Evolutionary conservation across 1,284 basidiomycete genomes (phyloP), one percentile per base, ranked within the genome.

Genomic region (Irpex sp.): DNA sequence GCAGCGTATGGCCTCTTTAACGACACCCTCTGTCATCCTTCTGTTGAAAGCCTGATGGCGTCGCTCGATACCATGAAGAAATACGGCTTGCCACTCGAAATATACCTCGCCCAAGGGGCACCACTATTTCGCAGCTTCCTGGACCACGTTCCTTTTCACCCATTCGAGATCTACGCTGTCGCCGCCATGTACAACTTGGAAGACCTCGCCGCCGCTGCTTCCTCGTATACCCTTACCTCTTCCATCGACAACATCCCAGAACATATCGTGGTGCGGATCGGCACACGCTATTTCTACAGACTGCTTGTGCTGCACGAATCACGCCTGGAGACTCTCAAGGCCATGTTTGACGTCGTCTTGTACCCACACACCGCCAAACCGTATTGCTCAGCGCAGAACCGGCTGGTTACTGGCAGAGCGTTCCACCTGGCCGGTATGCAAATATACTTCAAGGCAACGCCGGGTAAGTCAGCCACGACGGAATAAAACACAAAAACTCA

Each of bases 251-350:
- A 67, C 40, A 66, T 79, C 17, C 73, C 74, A 3, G 77, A 78
- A 66, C 73, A 74, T 17, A 57, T 70, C 11, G 75, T 74, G 2
- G 51, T 60, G 5, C 67, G 68, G 7, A 78, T 79, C 65, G 76
- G 77, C 4, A 69, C 76, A 1, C 31, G 70, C 9, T 75, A 74
- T 66, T 68, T 81, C 47, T 77, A 76, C 61, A 71, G 75, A n/a
- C 68, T 79, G 6, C 75, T 77, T 67, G 77, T 76, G 70, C 68
- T 79, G 6, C 77, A 79, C n/a, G 26, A 36, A 8, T 26, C 34
- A 11, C 54, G 54, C 19, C 8, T 34, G 19, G 26, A 55, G 9
- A 55, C 17, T 6, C 11, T 55, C 13, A 55, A 34, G 26, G 54
- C 9, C 8, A 31, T 55, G 13, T 55, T 55, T 9, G 7, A 26